Evolutionary conservation across 371 early-diverging fungal genomes (phyloP).

Genomic region (Dichotomocladium elegans): DNA sequence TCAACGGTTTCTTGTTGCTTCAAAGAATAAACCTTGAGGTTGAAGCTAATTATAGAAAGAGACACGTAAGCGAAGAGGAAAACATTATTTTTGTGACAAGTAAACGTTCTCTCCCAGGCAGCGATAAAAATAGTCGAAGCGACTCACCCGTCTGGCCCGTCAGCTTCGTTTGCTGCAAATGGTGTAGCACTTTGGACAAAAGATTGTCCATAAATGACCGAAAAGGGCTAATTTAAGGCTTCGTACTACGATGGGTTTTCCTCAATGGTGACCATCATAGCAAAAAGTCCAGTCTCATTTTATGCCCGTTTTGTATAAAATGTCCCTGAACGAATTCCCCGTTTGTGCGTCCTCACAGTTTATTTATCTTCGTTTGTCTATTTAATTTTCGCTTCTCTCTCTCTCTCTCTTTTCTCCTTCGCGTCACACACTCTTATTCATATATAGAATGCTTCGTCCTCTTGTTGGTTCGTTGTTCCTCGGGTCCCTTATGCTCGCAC

Average conservation of each 20-base stretch:
- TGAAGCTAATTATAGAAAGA: background rate
- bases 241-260: background rate
- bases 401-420: background rate
- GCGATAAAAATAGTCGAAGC: background rate
- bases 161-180: too few species aligned
- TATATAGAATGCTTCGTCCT: background rate
- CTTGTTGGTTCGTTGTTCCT: background rate
- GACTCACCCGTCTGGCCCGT: too few species aligned
- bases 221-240: background rate
- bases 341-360: background rate
- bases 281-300: too few species aligned
- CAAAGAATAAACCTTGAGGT: background rate
- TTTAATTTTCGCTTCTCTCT: background rate
- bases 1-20: too few species aligned
- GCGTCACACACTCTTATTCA: background rate
- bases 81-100: background rate
- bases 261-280: too few species aligned
- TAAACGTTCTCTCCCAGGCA: background rate
- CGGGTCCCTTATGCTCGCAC: conserved; percentile 14
- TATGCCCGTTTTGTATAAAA: background rate
- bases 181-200: too few species aligned
- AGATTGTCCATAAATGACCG: background rate
- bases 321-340: background rate
- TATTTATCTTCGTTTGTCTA: background rate
- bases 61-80: background rate